Base-by-base conservation (phyloP, 352 stramenopile species). In the Globisporangium barbulae region DNA sequence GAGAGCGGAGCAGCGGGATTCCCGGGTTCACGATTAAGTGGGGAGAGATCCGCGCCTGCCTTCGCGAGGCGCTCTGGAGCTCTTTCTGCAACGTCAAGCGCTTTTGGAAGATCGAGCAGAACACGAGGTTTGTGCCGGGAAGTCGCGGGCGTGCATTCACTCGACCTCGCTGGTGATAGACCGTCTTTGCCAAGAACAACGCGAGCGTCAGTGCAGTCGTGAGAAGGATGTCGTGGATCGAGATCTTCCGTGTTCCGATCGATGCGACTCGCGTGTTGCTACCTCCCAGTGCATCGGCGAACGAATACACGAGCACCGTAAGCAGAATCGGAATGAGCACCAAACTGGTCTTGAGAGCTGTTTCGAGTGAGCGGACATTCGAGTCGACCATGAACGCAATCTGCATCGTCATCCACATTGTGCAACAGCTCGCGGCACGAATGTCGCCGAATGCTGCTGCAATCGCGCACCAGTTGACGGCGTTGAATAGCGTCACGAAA, bases 351-450 rank as follows among this genome's bases (percentile, higher is more conserved):
- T 59, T 56, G 6, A 79, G 50, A 5, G 56, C 58, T 6, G 54
- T n/a, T 9, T 53, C 69, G 33, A 59, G 63, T 1, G 58, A 15
- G 2, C 54, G 60, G 7, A 64, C 42, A 22, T 78, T 64, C 0
- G 73, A 68, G 53, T 78, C 70, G 5, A 59, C 44, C 1, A 67
- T 31, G 25, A 80, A 63, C 37, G 70, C 35, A 21, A 71, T 47
- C 22, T 73, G 63, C 5, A 59, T 60, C n/a, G 65, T 30, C 42
- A 69, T 67, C 68, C 67, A 77, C 62, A 74, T 53, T 8, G 70
- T 31, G 3, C 65, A 17, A 41, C 68, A 78, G 31, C 71, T 49
- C 3, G 49, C 15, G 0, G 39, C 47, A 2, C 73, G 67, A 10
- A 59, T 15, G 30, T 80, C 70, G 8, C 49, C 25, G 41, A 78